Conservation (phyloP, 169 alveolate genomes). For the Cryptosporidium sp. region DNA sequence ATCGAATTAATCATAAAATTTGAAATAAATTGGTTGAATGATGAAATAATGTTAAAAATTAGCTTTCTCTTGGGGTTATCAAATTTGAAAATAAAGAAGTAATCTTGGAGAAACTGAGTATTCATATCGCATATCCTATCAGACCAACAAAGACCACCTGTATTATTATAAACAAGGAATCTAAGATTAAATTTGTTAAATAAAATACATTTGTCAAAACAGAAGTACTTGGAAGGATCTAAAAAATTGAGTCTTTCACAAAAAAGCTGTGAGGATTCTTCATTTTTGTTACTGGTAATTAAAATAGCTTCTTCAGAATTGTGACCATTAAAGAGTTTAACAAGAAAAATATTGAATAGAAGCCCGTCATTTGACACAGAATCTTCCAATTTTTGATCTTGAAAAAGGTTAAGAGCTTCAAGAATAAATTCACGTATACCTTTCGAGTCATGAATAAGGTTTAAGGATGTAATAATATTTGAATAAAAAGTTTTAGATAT, state of each 20-base stretch:
- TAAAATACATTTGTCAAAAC: conserved; percentile 23
- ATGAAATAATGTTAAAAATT: conserved; percentile 45
- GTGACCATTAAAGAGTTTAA: conserved; percentile 4
- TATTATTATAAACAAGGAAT: conserved; percentile 17
- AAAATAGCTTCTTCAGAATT: conserved; percentile 43
- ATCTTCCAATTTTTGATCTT: neutral
- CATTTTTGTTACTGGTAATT: neutral
- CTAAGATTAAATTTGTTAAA: conserved; percentile 54
- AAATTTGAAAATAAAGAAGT: conserved; percentile 23
- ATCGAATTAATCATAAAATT: conserved; percentile 19
- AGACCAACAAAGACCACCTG: conserved; percentile 62
- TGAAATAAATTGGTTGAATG: conserved; percentile 44
- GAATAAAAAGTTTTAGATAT: conserved; percentile 4
- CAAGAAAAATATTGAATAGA: conserved; percentile 20
- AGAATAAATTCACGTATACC: conserved; percentile 14
- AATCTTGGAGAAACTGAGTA: conserved; percentile 46
- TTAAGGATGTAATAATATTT: conserved; percentile 7
- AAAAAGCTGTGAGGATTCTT: neutral
- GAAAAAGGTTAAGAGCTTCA: neutral
- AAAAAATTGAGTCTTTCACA: conserved; percentile 34
- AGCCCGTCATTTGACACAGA: neutral
- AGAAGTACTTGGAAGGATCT: conserved; percentile 36
- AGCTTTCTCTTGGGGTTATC: conserved; percentile 64
- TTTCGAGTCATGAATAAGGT: conserved; percentile 27
- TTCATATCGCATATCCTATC: conserved; percentile 61